Evolutionary conservation across 192 early-diverging fungal genomes (phyloP).

Genomic region (Piromyces sp.): DNA sequence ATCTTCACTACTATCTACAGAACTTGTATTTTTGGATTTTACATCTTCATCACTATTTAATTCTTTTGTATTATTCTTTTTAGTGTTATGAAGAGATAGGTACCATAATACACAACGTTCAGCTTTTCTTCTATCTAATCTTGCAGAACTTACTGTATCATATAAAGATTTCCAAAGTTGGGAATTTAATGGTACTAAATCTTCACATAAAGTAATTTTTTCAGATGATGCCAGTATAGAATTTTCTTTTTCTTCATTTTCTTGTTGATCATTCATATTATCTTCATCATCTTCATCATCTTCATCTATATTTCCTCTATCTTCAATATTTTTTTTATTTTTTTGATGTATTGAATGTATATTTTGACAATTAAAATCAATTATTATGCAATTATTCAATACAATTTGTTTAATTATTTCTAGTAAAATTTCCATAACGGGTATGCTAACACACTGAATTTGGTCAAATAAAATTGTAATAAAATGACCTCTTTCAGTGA

Average conservation of each 20-base stretch:
- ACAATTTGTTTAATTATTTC: not conserved
- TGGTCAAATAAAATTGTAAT: not conserved
- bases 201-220: not conserved
- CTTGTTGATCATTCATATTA: not conserved
- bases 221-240: not conserved
- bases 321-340: not conserved
- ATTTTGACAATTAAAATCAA: not conserved
- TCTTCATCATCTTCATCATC: not conserved
- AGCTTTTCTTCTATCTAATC: not conserved
- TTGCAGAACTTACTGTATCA: not conserved
- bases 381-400: not conserved
- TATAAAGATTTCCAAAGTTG: not conserved
- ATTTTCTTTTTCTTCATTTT: not conserved
- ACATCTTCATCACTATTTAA: not conserved
- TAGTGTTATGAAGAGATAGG: not conserved
- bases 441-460: not conserved
- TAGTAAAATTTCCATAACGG: not conserved
- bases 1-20: not conserved
- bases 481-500: not conserved
- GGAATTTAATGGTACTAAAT: not conserved
- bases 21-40: not conserved
- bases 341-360: not conserved
- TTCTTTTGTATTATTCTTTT: not conserved
- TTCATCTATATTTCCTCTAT: not conserved
- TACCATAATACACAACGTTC: not conserved